Evolutionary conservation across 2,329 filamentous ascomycete genomes (phyloP).

Genomic region (Coniella vitis): DNA sequence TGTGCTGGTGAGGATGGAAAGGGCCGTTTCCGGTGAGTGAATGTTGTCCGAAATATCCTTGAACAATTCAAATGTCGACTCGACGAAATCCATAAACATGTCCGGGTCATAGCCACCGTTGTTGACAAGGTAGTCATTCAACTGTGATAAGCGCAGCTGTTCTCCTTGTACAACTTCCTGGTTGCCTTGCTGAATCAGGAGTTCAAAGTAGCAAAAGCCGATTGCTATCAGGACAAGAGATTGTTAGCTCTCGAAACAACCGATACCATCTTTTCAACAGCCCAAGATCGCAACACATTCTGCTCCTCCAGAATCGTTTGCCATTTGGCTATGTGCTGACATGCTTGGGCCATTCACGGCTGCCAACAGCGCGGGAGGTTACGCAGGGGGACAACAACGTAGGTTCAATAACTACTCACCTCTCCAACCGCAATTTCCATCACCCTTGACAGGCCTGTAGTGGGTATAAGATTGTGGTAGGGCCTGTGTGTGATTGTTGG

Average conservation of each 20-base stretch:
- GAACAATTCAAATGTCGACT: constrained; percentile 65
- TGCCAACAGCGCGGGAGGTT: not conserved
- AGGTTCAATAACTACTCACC: constrained; percentile 51
- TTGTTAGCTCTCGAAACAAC: constrained; percentile 2
- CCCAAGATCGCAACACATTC: no score
- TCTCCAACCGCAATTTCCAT: constrained; percentile 97
- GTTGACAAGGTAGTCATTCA: constrained; percentile 63
- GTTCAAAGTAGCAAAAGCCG: constrained; percentile 89
- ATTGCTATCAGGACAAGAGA: constrained; percentile 56
- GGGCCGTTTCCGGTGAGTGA: constrained; percentile 50
- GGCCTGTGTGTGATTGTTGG: constrained; percentile 42
- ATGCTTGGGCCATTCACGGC: not conserved
- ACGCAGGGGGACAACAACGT: not conserved
- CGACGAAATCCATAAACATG: constrained; percentile 76
- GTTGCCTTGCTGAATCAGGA: constrained; percentile 63
- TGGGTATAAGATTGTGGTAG: constrained; percentile 79
- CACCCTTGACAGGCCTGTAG: constrained; percentile 81
- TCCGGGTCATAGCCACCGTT: constrained; percentile 65
- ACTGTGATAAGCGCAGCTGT: constrained; percentile 60
- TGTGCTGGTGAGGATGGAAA: constrained; percentile 47
- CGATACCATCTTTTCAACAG: no score
- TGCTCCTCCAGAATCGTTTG: no score
- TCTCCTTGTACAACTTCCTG: constrained; percentile 61
- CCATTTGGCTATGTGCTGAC: no score
- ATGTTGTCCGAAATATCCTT: constrained; percentile 54